Percentiles rank a stretch among this genome's conserved stretches.
These are phyloP conservation scores for Cytospora chrysosperma DNA, from an alignment of 2,329 filamentous ascomycete genomes.

Conservation along the genomic window DNA sequence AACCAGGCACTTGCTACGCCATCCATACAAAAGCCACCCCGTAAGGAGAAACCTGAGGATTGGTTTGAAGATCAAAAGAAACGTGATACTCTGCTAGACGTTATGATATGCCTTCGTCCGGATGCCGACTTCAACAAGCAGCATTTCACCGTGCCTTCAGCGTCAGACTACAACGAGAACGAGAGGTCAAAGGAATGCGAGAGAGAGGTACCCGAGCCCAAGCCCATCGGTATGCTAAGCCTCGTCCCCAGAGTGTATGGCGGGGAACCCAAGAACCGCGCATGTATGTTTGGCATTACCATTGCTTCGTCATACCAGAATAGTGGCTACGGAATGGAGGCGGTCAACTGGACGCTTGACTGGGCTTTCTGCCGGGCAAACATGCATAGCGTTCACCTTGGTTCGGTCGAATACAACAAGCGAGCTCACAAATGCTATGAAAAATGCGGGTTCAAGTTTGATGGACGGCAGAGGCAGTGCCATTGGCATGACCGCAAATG, in stretches of 20 bases:
- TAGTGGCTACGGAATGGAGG: slow-evolving; percentile 41
- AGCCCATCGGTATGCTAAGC: slow-evolving; percentile 24
- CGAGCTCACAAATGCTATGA: slow-evolving; percentile 39
- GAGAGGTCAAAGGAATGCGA: not conserved
- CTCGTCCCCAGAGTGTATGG: slow-evolving; percentile 7
- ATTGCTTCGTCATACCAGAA: slow-evolving; percentile 36
- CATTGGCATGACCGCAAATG: slow-evolving; percentile 38
- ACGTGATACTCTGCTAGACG: slow-evolving; percentile 21
- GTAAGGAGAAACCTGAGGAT: slow-evolving; percentile 18
- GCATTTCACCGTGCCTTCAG: not conserved
- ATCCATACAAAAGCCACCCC: slow-evolving; percentile 20
- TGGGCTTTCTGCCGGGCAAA: slow-evolving; percentile 40
- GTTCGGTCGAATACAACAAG: slow-evolving; percentile 38
- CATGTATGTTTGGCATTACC: slow-evolving; percentile 28
- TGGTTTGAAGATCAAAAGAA: slow-evolving; percentile 19
- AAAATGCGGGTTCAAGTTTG: slow-evolving; percentile 38
- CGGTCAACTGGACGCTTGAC: slow-evolving; percentile 39
- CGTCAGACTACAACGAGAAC: not conserved
- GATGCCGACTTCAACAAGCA: not conserved
- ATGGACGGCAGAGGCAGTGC: slow-evolving; percentile 31
- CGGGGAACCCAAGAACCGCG: slow-evolving; percentile 17
- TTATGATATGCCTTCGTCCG: slow-evolving; percentile 28
- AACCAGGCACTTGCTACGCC: slow-evolving; percentile 17
- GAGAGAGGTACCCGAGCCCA: slow-evolving; percentile 8
- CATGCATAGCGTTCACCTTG: slow-evolving; percentile 39